Percentiles rank a stretch among this genome's conserved stretches.
These are phyloP conservation scores for Dentipellis fragilis DNA, from an alignment of 768 basidiomycete species.

Conservation along the genomic window DNA sequence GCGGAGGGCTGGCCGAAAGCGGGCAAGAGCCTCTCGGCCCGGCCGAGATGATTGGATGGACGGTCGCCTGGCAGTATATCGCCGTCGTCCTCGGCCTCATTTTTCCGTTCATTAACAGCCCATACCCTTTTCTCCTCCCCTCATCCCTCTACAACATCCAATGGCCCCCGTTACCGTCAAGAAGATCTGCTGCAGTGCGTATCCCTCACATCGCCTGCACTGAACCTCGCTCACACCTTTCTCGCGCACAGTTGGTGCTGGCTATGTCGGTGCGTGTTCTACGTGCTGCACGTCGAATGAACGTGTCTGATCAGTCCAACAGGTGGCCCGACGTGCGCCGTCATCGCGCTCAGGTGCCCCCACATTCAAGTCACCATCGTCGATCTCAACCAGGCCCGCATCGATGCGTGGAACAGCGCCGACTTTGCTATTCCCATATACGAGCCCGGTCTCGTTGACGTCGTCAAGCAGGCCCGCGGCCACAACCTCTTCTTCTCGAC, in stretches of 20 bases:
- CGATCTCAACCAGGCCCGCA: slow-evolving; percentile 88
- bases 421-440: slow-evolving; percentile 89
- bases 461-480: slow-evolving; percentile 80
- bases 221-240: slow-evolving; percentile 8
- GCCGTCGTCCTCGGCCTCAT: background rate
- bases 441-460: slow-evolving; percentile 90
- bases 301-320: background rate
- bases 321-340: slow-evolving; percentile 95
- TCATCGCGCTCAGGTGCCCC: slow-evolving; percentile 89
- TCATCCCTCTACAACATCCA: slow-evolving; percentile 10
- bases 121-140: slow-evolving; percentile 6
- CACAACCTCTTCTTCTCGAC: slow-evolving; percentile 97
- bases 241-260: slow-evolving; percentile 59
- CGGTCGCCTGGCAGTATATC: too few relatives aligned
- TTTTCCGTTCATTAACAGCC: background rate
- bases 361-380: slow-evolving; percentile 95
- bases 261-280: slow-evolving; percentile 73
- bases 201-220: background rate
- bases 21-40: too few relatives aligned
- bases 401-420: slow-evolving; percentile 93
- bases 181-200: slow-evolving; percentile 86
- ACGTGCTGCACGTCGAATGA: background rate
- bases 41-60: too few relatives aligned
- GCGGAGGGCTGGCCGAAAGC: too few relatives aligned
- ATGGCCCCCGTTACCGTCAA: slow-evolving; percentile 57